These are phyloP conservation scores for Lachnellula arida DNA, from an alignment of 2,329 filamentous ascomycete species.

Conservation along the genomic window DNA sequence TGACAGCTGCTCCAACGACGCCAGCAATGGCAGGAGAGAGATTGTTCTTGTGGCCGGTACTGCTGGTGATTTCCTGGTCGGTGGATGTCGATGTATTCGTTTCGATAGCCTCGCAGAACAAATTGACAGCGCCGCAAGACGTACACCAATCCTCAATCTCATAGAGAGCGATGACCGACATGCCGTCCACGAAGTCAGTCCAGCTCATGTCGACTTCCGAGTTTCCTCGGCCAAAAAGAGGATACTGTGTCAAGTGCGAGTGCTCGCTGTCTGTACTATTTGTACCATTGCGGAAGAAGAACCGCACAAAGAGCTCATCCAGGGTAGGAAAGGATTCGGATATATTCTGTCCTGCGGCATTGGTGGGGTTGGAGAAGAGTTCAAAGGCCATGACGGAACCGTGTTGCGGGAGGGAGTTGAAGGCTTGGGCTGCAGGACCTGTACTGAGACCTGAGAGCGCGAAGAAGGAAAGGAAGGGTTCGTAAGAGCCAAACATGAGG, in stretches of 20 bases:
- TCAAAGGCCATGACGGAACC: constrained; percentile 76
- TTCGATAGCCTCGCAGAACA: constrained; percentile 27
- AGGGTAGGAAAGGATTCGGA: constrained; percentile 12
- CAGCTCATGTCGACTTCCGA: constrained; percentile 26
- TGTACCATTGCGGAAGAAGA: constrained; percentile 49
- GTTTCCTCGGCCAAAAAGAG: constrained; percentile 29
- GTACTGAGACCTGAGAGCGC: constrained; percentile 41
- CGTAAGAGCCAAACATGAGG: constrained; percentile 49
- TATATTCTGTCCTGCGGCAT: constrained; percentile 27
- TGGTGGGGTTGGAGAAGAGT: constrained; percentile 41
- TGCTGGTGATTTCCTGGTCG: neutral
- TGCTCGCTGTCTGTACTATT: constrained; percentile 20
- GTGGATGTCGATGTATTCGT: neutral
- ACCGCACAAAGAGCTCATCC: constrained; percentile 47
- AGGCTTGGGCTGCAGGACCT: constrained; percentile 43
- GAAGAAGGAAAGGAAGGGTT: constrained; percentile 53
- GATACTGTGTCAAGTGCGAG: constrained; percentile 30
- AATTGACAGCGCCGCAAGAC: constrained; percentile 16
- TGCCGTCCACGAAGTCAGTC: constrained; percentile 24
- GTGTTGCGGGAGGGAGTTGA: constrained; percentile 53
- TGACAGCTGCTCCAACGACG: constrained; percentile 29
- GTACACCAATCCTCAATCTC: constrained; percentile 27
- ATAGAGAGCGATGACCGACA: constrained; percentile 21
- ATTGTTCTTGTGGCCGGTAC: neutral
- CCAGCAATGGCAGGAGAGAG: constrained; percentile 23